Evolutionary conservation across 257 asterid genomes (phyloP).

Genomic region (Echites panduratus): DNA sequence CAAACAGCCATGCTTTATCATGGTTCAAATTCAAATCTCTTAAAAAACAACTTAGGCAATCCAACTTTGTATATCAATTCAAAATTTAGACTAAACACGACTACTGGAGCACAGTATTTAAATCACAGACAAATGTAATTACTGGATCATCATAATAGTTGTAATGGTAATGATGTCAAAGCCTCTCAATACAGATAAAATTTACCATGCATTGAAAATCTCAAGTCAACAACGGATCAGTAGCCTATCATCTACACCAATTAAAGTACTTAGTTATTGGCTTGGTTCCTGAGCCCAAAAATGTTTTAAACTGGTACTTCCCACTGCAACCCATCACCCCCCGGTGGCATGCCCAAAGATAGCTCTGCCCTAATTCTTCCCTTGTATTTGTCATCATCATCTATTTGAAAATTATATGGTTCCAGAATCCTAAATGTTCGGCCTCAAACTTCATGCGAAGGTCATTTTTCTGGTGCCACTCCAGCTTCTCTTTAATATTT

Average conservation of each 20-base stretch:
- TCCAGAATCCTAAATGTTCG: not conserved
- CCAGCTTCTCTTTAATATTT: not conserved
- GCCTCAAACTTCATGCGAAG: not conserved
- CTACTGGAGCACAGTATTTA: no score
- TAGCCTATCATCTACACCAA: not conserved
- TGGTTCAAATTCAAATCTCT: not conserved
- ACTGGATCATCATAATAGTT: conserved; percentile 3
- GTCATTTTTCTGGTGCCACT: not conserved
- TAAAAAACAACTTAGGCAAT: not conserved
- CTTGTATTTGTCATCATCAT: not conserved
- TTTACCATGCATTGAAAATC: not conserved
- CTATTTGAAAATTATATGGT: not conserved
- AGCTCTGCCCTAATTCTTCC: not conserved
- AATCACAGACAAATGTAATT: not conserved
- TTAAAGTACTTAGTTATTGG: not conserved
- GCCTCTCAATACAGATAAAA: not conserved
- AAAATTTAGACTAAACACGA: not conserved
- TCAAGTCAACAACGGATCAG: not conserved
- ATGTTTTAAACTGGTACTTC: not conserved
- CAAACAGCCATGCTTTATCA: not conserved
- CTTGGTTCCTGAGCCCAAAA: not conserved
- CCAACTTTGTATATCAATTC: not conserved
- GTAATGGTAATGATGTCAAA: no score
- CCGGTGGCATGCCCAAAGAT: no score
- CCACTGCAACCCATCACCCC: not conserved